Evolutionary conservation across 2,329 filamentous ascomycete species (phyloP), one percentile per base, ranked within the genome.

Genomic region (Aspergillus brunneoviolaceus): DNA sequence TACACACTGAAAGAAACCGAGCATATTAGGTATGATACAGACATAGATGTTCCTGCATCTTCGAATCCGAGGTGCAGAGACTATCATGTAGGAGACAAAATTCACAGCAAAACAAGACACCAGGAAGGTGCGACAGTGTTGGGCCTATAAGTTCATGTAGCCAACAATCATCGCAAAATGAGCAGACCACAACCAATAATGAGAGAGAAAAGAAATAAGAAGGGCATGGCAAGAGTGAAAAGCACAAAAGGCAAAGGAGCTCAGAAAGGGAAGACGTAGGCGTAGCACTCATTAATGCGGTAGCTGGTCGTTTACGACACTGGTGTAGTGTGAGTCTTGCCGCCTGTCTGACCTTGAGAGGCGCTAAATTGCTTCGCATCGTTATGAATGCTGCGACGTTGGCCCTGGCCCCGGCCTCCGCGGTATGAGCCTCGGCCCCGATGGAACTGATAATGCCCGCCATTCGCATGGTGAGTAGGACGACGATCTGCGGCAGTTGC

Each of bases 351-450:
- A 50, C 67, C 64, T 51, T 73, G 68, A 47, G 68, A 57, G 54
- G 67, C 55, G 48, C 67, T 64, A 31, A 68, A 67, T 57, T 68
- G 71, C 59, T 71, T 69, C 55, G 64, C 59, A 35, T 77, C 75
- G 55, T 67, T 68, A 14, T 72, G 70, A 14, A 74, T 68, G 54
- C 73, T 76, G 61, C 73, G 72, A 35, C 78, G 79, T 55, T 74
- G 76, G 57, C 75, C 76, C 60, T 79, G 77, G 49, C 79, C 77
- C 58, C 77, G 76, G 35, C 76, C 74, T 42, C 77, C 77, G 59
- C 78, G 77, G 61, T 78, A 78, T 49, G 74, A 73, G 50, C 77
- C 77, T 35, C 78, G 73, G 35, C 74, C 76, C 49, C 76, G 72
- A 58, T 70, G 69, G 39, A 70, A 73, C 57, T 71, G 69, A 62